Percentiles rank a stretch among this genome's conserved stretches.
These are phyloP conservation scores for Cyathus striatus DNA, from an alignment of 768 basidiomycete genomes.

Conservation along the genomic window DNA sequence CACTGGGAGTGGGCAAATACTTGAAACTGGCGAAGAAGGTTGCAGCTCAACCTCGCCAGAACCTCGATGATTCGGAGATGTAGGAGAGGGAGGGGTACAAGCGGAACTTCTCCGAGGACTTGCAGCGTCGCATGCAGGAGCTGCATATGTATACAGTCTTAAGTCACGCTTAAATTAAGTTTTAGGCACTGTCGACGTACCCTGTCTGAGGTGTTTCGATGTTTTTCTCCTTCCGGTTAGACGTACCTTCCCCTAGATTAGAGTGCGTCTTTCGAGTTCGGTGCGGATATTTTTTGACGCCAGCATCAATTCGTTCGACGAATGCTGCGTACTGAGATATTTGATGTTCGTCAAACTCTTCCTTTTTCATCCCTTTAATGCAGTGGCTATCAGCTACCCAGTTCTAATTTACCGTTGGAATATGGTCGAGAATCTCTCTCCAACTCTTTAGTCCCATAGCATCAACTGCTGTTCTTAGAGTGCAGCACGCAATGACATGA, in stretches of 20 bases:
- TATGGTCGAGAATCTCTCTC: slow-evolving; percentile 55
- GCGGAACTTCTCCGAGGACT: too few species aligned
- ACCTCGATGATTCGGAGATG: background rate
- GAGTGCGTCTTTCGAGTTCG: too few species aligned
- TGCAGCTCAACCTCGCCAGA: background rate
- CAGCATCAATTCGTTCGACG: background rate
- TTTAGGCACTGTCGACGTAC: too few species aligned
- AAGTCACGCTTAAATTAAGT: too few species aligned
- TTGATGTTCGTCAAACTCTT: slow-evolving; percentile 25
- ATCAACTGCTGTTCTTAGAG: too few species aligned
- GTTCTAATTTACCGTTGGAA: slow-evolving; percentile 60
- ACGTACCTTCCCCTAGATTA: too few species aligned
- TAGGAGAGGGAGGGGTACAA: background rate
- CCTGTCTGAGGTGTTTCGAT: too few species aligned
- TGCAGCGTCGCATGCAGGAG: too few species aligned
- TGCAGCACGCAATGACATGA: slow-evolving; percentile 65
- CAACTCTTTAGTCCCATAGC: slow-evolving; percentile 45
- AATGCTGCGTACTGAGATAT: slow-evolving; percentile 33
- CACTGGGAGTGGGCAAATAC: background rate
- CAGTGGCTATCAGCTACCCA: slow-evolving; percentile 47
- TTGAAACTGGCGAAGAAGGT: slow-evolving; percentile 7
- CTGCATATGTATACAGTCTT: too few species aligned
- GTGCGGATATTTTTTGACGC: background rate
- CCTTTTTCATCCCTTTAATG: slow-evolving; percentile 19
- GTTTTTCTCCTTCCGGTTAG: too few species aligned